Conservation (phyloP, 345 rosid genomes). For the Microcos paniculata region DNA sequence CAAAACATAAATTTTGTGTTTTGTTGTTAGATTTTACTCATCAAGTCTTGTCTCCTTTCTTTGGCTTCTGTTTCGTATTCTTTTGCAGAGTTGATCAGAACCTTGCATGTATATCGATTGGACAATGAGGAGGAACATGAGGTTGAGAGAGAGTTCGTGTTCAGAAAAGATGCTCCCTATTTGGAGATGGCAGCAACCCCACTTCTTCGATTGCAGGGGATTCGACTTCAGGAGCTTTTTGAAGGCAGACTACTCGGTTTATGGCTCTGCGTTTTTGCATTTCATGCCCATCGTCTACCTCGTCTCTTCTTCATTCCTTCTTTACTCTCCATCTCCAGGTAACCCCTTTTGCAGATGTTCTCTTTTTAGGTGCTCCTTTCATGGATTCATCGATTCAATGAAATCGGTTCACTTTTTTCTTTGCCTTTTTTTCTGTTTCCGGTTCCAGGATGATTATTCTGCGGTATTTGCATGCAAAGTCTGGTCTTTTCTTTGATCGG, state of each 20-base stretch:
- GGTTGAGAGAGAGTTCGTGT: constrained; percentile 37
- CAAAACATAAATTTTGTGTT: not conserved
- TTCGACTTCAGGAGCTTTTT: constrained; percentile 27
- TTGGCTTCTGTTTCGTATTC: not conserved
- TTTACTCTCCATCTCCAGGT: constrained; percentile 39
- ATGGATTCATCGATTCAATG: not conserved
- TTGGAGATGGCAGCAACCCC: constrained; percentile 30
- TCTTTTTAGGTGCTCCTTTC: not conserved
- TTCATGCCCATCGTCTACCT: constrained; percentile 22
- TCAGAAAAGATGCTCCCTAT: constrained; percentile 24
- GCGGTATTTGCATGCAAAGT: no score
- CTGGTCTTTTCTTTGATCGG: no score
- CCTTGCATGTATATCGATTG: constrained; percentile 45
- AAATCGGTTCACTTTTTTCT: not conserved
- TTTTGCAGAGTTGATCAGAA: constrained; percentile 41
- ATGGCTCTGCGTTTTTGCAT: constrained; percentile 38
- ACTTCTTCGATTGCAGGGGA: constrained; percentile 20
- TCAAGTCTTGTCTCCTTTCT: not conserved
- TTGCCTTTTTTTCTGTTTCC: not conserved
- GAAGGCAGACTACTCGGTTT: constrained; percentile 24
- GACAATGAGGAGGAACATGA: constrained; percentile 18
- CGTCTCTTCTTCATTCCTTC: constrained; percentile 31
- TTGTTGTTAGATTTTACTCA: not conserved
- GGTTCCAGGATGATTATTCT: no score
- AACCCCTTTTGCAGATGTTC: not conserved